Conservation (phyloP, 108 stramenopile species). For the Pseudonitzschia multiseries region DNA sequence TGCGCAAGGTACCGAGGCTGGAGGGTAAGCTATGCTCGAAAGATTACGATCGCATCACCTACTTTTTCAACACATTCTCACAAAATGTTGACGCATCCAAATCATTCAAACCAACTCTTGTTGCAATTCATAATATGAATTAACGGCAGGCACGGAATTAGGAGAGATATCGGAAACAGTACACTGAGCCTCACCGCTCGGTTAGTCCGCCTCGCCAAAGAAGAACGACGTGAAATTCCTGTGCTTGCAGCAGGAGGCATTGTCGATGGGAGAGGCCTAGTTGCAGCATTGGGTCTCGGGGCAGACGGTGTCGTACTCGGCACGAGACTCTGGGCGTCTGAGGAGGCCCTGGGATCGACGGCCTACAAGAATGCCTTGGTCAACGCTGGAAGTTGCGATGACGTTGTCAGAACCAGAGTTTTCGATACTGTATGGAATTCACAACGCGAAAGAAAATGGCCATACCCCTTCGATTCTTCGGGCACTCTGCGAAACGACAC, state of each 20-base stretch:
- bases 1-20: constrained; percentile 79
- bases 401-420: constrained; percentile 59
- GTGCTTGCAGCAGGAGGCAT: constrained; percentile 79
- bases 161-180: constrained; percentile 63
- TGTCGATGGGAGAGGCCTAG: constrained; percentile 62
- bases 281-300: constrained; percentile 62
- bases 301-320: constrained; percentile 78
- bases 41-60: too few relatives aligned
- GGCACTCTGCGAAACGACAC: constrained; percentile 63
- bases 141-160: constrained; percentile 54
- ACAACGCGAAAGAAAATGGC: constrained; percentile 49
- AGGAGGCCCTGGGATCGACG: constrained; percentile 49
- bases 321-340: constrained; percentile 71
- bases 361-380: constrained; percentile 48
- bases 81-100: too few relatives aligned
- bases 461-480: constrained; percentile 63
- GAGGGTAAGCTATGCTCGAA: constrained; percentile 28
- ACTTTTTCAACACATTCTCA: too few relatives aligned
- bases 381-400: constrained; percentile 52
- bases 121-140: background rate
- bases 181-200: constrained; percentile 60
- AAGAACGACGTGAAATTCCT: constrained; percentile 30
- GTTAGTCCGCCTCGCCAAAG: constrained; percentile 31
- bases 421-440: constrained; percentile 71
- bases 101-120: too few relatives aligned